Evolutionary conservation across 192 early-diverging fungal species (phyloP), one percentile per base, ranked within the genome.

Genomic region (Powellomyces hirtus): DNA sequence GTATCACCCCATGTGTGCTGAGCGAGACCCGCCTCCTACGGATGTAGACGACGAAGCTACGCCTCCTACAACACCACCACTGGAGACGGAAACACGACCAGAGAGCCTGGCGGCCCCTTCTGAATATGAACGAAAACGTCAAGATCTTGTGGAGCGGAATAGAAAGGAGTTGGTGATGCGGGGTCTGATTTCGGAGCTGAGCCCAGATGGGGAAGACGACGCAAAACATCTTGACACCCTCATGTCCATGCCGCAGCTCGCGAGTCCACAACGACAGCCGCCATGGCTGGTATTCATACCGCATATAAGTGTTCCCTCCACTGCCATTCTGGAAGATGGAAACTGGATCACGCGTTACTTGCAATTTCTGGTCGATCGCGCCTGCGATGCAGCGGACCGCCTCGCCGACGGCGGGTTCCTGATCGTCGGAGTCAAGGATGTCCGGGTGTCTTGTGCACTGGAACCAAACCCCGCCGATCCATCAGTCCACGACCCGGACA

Each of bases 101-200:
- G n/a, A n/a, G n/a, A n/a, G n/a, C n/a, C n/a, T n/a, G n/a, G n/a
- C n/a, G n/a, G n/a, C n/a, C n/a, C 31, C 5, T 16, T 58, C 56
- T 11, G 26, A 18, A 18, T 38, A 60, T 27, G 59, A 60, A 4
- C 16, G 29, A 20, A 10, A 38, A 4, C 59, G 59, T 2, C 38
- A 10, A 11, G 34, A 60, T n/a, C 16, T 60, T 20, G 59, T 38
- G 34, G 61, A 49, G 58, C 34, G 62, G 76, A 79, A 18, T 71
- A 78, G 77, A 7, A 49, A 60, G 0, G 64, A 60, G 35, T 4
- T 60, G 36, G 16, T 36, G n/a, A 37, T 13, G 0, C 31, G 84
- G 80, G 92, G 92, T 0, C 72, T 94, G 10, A 85, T 92, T 10
- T 92, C 92, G 5, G 91, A 92, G 31, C 69, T 95, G 37, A 88